Percentiles rank a stretch among this genome's conserved stretches.
Conservation (phyloP, 169 alveolate species). For the Plasmodium malariae region DNA sequence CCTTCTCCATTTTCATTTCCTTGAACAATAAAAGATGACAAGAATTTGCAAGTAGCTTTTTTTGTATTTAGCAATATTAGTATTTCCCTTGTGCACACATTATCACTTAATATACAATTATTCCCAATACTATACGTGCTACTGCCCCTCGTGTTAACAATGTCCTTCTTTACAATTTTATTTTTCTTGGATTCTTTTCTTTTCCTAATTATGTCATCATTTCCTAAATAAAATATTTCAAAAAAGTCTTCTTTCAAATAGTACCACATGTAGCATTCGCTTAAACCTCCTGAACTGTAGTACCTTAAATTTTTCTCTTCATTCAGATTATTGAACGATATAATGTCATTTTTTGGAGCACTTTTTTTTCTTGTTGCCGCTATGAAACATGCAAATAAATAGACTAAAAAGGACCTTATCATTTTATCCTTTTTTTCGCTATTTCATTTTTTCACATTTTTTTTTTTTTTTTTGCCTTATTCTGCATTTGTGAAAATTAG, state of each 20-base stretch:
- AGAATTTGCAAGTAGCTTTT: slow-evolving; percentile 23
- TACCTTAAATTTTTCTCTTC: slow-evolving; percentile 39
- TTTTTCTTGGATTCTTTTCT: background rate
- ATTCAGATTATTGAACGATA: slow-evolving; percentile 43
- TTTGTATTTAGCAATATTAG: slow-evolving; percentile 34
- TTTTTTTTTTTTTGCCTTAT: no score
- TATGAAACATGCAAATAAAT: slow-evolving; percentile 26
- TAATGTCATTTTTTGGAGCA: slow-evolving; percentile 1
- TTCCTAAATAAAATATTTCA: slow-evolving; percentile 28
- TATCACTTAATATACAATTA: slow-evolving; percentile 2
- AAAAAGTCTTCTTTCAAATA: slow-evolving; percentile 49
- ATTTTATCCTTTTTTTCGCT: slow-evolving; percentile 3
- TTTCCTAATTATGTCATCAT: slow-evolving; percentile 14
- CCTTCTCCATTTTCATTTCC: slow-evolving; percentile 14
- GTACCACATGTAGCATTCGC: slow-evolving; percentile 52
- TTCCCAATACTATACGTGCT: background rate
- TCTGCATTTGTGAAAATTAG: no score
- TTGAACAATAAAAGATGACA: slow-evolving; percentile 26
- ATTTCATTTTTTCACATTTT: background rate
- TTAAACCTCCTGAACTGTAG: slow-evolving; percentile 12
- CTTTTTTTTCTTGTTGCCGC: background rate
- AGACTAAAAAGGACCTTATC: slow-evolving; percentile 11
- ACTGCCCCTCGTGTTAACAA: background rate
- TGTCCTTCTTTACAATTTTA: background rate
- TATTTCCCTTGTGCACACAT: slow-evolving; percentile 35